Conservation (phyloP, 2,329 filamentous ascomycete species). For the Cladophialophora psammophila region DNA sequence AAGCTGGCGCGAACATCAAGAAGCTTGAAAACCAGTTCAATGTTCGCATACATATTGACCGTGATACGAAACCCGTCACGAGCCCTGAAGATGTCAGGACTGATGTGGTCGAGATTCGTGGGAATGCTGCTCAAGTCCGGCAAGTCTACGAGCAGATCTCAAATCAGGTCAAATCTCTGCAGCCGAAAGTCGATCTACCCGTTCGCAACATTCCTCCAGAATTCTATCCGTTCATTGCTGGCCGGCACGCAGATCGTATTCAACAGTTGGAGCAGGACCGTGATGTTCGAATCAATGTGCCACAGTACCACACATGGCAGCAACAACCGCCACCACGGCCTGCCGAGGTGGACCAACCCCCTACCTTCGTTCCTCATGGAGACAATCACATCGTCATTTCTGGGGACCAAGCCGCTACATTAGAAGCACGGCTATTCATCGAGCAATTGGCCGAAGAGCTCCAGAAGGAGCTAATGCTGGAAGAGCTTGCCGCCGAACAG, state of each 20-base stretch:
- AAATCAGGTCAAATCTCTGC: conserved; percentile 85
- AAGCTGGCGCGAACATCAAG: conserved; percentile 87
- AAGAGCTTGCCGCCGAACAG: conserved; percentile 81
- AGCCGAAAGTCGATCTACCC: conserved; percentile 80
- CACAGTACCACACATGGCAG: conserved; percentile 78
- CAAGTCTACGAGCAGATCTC: conserved; percentile 84
- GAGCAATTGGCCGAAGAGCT: conserved; percentile 80
- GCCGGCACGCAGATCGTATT: conserved; percentile 73
- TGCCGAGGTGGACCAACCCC: conserved; percentile 68
- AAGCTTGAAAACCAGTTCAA: conserved; percentile 87
- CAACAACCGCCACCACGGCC: conserved; percentile 71
- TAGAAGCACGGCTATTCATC: conserved; percentile 79
- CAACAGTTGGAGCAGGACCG: conserved; percentile 74
- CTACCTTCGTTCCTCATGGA: conserved; percentile 73
- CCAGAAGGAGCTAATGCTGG: conserved; percentile 74
- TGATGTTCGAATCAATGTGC: conserved; percentile 82
- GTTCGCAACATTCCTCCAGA: conserved; percentile 86
- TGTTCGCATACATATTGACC: conserved; percentile 88
- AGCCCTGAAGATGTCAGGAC: conserved; percentile 75
- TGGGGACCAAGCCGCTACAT: conserved; percentile 83
- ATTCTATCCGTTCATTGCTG: conserved; percentile 94
- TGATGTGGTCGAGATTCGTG: conserved; percentile 87
- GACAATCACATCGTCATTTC: conserved; percentile 83
- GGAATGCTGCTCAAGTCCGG: conserved; percentile 85
- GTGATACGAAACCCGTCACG: conserved; percentile 65